Percentiles rank a stretch among this genome's conserved stretches.
These are phyloP conservation scores for Stephania japonica DNA, from an alignment of 164 flowering plant species.

Conservation along the genomic window DNA sequence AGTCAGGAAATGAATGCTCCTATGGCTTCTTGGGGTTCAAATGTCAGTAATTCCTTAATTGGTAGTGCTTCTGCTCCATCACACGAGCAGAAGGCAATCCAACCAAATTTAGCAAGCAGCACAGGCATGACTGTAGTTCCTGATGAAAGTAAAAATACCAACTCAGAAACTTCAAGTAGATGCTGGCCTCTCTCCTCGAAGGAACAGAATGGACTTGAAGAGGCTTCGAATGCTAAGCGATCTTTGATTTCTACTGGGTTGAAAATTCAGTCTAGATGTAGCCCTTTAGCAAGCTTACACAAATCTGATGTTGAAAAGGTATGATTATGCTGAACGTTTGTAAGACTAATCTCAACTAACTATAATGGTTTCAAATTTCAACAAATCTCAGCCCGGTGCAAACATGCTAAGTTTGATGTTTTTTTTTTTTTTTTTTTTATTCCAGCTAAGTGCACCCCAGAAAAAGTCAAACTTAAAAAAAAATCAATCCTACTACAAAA, in stretches of 20 bases:
- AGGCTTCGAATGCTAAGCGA: slow-evolving; percentile 5
- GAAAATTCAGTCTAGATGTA: slow-evolving; percentile 11
- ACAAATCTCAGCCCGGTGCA: background rate
- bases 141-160: slow-evolving; percentile 14
- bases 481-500: too few relatives aligned
- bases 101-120: slow-evolving; percentile 8
- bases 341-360: background rate
- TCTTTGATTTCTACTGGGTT: slow-evolving; percentile 7
- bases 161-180: slow-evolving; percentile 12
- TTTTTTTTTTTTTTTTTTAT: too few relatives aligned
- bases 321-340: background rate
- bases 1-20: slow-evolving; percentile 14
- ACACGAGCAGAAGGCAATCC: slow-evolving; percentile 19
- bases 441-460: too few relatives aligned
- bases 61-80: slow-evolving; percentile 10
- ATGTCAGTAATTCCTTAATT: slow-evolving; percentile 2
- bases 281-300: slow-evolving; percentile 5
- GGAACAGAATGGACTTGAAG: slow-evolving; percentile 8
- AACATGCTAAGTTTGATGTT: background rate
- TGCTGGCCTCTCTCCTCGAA: background rate
- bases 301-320: slow-evolving; percentile 22
- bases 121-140: slow-evolving; percentile 2
- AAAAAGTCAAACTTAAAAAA: too few relatives aligned
- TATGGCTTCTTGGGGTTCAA: slow-evolving; percentile 9
- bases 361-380: background rate